Conservation (phyloP, 2,329 filamentous ascomycete species). For the Aspergillus pseudoglaucus region DNA sequence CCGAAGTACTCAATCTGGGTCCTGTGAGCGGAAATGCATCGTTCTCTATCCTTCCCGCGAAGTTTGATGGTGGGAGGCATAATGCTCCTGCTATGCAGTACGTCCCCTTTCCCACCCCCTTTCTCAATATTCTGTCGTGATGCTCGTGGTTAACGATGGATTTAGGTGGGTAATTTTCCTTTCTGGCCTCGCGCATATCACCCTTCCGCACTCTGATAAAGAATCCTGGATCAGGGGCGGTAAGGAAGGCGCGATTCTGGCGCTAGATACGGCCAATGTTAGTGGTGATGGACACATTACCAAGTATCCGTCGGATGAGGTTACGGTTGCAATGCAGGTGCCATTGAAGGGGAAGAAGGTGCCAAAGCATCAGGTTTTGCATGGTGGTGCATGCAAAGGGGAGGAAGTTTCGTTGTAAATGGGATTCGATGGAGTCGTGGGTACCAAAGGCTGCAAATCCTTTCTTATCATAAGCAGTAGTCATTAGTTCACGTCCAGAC, state of each 20-base stretch:
- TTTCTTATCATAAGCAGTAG: too few relatives aligned
- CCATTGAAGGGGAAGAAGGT: conserved; percentile 29
- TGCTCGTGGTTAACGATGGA: not conserved
- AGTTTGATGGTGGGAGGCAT: conserved; percentile 37
- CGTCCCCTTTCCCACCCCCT: conserved; percentile 9
- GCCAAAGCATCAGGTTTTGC: conserved; percentile 36
- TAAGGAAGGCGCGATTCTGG: conserved; percentile 37
- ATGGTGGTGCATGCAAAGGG: conserved; percentile 33
- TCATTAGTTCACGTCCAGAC: too few relatives aligned
- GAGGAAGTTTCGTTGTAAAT: conserved; percentile 7
- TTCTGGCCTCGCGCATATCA: conserved; percentile 38
- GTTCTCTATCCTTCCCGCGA: conserved; percentile 33
- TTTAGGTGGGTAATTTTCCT: conserved; percentile 32
- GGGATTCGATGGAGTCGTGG: not conserved
- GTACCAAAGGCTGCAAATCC: too few relatives aligned
- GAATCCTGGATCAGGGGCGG: conserved; percentile 37
- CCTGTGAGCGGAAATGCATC: conserved; percentile 23
- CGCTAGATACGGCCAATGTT: conserved; percentile 37
- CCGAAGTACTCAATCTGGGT: conserved; percentile 27
- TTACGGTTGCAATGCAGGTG: conserved; percentile 33
- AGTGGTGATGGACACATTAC: conserved; percentile 38
- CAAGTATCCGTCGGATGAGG: conserved; percentile 33
- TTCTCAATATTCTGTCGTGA: not conserved
- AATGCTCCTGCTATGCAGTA: conserved; percentile 40
- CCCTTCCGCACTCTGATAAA: conserved; percentile 32